phyloP scores from a whole-genome alignment of 495 filamentous ascomycete species.

The Xylaria sp. region DNA sequence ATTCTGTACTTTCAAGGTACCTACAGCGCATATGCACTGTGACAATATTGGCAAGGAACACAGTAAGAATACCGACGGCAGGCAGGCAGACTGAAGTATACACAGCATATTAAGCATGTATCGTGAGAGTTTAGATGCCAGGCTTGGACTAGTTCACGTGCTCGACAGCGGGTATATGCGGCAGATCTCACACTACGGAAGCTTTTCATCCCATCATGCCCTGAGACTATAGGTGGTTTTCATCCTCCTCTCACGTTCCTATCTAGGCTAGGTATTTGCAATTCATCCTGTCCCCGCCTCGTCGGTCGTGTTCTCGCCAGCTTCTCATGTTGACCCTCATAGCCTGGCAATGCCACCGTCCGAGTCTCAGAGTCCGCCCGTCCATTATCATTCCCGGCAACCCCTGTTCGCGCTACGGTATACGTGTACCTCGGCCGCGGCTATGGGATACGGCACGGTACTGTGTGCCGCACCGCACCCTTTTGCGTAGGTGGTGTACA shows the following conservation, averaged over 20 bases:
- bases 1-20: background rate
- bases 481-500: constrained; percentile 2
- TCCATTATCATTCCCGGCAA: constrained; percentile 17
- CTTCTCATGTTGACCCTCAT: constrained; percentile 1
- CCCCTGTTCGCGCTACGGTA: constrained; percentile 8
- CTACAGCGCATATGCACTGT: background rate
- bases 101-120: background rate
- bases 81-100: background rate
- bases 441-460: background rate
- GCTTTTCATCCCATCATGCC: constrained; percentile 23
- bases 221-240: background rate
- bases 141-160: constrained; percentile 15
- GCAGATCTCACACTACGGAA: constrained; percentile 23
- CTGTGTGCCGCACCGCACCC: constrained; percentile 11
- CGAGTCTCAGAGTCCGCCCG: constrained; percentile 10
- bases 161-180: constrained; percentile 18
- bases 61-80: constrained; percentile 9
- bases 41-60: background rate
- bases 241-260: background rate
- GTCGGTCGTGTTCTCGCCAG: background rate
- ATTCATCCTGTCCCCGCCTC: background rate
- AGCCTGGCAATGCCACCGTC: constrained; percentile 11
- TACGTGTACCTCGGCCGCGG: background rate
- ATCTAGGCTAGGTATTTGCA: background rate
- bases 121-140: background rate